These are phyloP conservation scores for Noccaea bulbosa DNA, from an alignment of 345 rosid species.

Conservation along the genomic window DNA sequence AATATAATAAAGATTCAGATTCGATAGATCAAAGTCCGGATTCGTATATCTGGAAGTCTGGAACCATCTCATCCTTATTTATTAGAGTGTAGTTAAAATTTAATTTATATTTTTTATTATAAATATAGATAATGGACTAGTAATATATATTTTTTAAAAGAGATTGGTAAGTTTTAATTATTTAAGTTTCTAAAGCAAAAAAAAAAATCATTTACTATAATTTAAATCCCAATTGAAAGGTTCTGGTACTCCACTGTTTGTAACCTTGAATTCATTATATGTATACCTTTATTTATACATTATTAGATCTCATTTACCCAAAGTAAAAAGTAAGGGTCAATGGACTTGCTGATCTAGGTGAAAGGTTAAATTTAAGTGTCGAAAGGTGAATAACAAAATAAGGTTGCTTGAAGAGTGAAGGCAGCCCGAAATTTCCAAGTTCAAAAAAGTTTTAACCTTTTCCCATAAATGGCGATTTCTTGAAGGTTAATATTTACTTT, in stretches of 20 bases:
- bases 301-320: slow-evolving; percentile 6
- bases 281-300: background rate
- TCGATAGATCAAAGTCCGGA: too few relatives aligned
- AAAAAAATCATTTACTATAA: too few relatives aligned
- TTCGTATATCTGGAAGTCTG: too few relatives aligned
- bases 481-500: slow-evolving; percentile 42
- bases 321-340: slow-evolving; percentile 3
- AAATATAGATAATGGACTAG: too few relatives aligned
- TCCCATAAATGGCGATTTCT: slow-evolving; percentile 39
- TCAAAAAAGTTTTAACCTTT: slow-evolving; percentile 29
- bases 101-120: too few relatives aligned
- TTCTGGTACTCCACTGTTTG: background rate
- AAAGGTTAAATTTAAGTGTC: slow-evolving; percentile 29
- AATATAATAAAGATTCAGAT: too few relatives aligned
- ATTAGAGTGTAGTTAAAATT: too few relatives aligned
- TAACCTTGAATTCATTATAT: background rate
- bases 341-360: slow-evolving; percentile 14
- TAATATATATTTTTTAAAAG: too few relatives aligned
- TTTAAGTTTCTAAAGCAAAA: too few relatives aligned
- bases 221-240: background rate
- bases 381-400: slow-evolving; percentile 38
- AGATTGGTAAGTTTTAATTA: too few relatives aligned
- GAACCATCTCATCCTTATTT: too few relatives aligned
- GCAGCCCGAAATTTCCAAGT: slow-evolving; percentile 23
- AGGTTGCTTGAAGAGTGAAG: slow-evolving; percentile 36